phyloP scores from a whole-genome alignment of 129 eudicot genomes.

The Ambrosia trifida region DNA sequence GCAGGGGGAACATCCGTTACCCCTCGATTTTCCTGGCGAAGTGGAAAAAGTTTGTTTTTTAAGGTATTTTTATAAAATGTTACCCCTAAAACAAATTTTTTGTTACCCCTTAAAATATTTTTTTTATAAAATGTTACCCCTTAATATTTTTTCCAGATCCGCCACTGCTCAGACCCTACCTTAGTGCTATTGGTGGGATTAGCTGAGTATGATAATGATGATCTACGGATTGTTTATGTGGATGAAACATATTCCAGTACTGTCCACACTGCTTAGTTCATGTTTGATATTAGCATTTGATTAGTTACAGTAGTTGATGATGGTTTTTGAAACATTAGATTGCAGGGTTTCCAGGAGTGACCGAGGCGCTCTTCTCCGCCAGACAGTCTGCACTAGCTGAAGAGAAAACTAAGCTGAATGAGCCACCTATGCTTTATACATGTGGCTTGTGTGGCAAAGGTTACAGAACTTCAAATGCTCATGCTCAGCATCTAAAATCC shows the following conservation, averaged over 20 bases:
- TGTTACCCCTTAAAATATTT: too few species aligned
- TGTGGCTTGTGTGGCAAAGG: conserved; percentile 86
- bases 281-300: background rate
- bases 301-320: background rate
- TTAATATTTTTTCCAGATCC: too few species aligned
- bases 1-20: too few species aligned
- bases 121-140: too few species aligned
- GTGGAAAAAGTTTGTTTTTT: too few species aligned
- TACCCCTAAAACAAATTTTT: too few species aligned
- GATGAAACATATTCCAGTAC: background rate
- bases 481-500: conserved; percentile 85
- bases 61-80: too few species aligned
- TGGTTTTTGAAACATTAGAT: conserved; percentile 40
- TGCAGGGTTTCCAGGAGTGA: conserved; percentile 94
- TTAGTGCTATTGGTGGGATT: too few species aligned
- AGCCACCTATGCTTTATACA: conserved; percentile 73
- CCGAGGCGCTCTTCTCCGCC: conserved; percentile 79
- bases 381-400: conserved; percentile 71
- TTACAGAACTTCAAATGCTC: conserved; percentile 82
- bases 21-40: too few species aligned
- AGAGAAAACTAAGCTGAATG: conserved; percentile 54
- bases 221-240: background rate
- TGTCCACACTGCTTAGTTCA: background rate
- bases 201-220: too few species aligned
- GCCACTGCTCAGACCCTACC: too few species aligned